phyloP scores from a whole-genome alignment of 2,329 filamentous ascomycete genomes.

The Chrysoporthe deuterocubensis region DNA sequence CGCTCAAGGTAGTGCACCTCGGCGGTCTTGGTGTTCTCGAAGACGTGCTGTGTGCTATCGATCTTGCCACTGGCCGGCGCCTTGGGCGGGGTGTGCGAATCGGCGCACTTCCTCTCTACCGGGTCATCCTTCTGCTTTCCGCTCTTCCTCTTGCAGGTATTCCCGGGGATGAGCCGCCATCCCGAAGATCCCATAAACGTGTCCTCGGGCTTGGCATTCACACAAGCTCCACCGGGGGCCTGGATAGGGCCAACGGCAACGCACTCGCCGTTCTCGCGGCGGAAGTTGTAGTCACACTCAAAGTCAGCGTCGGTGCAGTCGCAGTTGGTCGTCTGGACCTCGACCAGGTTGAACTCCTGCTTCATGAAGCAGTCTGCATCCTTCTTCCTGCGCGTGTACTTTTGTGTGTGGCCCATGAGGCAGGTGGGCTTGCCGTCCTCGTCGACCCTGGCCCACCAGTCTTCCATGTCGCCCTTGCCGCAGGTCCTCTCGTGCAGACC shows the following conservation, averaged over 20 bases:
- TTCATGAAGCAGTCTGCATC: conserved; percentile 88
- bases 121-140: conserved; percentile 70
- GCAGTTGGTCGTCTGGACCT: conserved; percentile 73
- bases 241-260: conserved; percentile 64
- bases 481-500: conserved; percentile 82
- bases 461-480: conserved; percentile 76
- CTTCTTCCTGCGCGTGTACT: conserved; percentile 82
- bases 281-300: conserved; percentile 95
- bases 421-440: conserved; percentile 79
- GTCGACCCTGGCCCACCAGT: conserved; percentile 85
- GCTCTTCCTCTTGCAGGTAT: conserved; percentile 66
- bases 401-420: conserved; percentile 95
- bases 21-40: conserved; percentile 59
- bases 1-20: conserved; percentile 80
- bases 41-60: conserved; percentile 60
- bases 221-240: conserved; percentile 74
- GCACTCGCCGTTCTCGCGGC: conserved; percentile 71
- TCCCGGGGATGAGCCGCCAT: conserved; percentile 88
- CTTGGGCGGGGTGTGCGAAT: conserved; percentile 53
- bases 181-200: conserved; percentile 86
- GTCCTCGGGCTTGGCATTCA: conserved; percentile 63
- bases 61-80: conserved; percentile 70
- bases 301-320: conserved; percentile 85
- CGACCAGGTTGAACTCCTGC: conserved; percentile 79
- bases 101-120: conserved; percentile 78